These are phyloP conservation scores for Allantophomopsis lycopodina DNA, from an alignment of 2,329 filamentous ascomycete species.

Conservation along the genomic window DNA sequence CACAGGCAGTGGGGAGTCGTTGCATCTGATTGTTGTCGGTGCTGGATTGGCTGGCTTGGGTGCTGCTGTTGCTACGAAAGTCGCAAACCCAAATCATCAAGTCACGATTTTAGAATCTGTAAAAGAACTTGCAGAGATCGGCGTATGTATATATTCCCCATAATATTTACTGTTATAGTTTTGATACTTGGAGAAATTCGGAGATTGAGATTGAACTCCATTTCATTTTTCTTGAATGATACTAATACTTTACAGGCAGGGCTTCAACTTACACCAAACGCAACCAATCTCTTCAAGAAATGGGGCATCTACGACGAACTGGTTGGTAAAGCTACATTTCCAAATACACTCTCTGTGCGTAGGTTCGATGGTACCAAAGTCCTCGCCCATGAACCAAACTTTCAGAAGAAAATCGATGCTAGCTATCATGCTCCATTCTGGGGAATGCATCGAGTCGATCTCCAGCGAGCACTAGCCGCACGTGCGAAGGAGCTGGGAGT, in stretches of 20 bases:
- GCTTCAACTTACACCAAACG: conserved; percentile 16
- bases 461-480: conserved; percentile 27
- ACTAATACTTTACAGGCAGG: conserved; percentile 9
- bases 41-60: conserved; percentile 28
- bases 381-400: conserved; percentile 12
- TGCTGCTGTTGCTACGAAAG: conserved; percentile 20
- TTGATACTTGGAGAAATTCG: background rate
- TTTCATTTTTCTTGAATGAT: background rate
- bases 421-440: conserved; percentile 21
- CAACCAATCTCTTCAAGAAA: conserved; percentile 13
- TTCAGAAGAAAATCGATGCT: conserved; percentile 11
- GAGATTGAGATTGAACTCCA: no score
- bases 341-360: conserved; percentile 33
- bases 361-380: conserved; percentile 32
- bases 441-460: conserved; percentile 32
- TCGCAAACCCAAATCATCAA: conserved; percentile 20
- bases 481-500: conserved; percentile 24
- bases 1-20: conserved; percentile 1
- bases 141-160: conserved; percentile 7
- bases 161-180: background rate
- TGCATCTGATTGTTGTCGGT: conserved; percentile 26
- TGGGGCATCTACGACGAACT: conserved; percentile 14
- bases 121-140: conserved; percentile 24
- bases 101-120: conserved; percentile 28
- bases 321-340: conserved; percentile 18